Conservation (phyloP, 2,329 filamentous ascomycete species). For the Lachnellula arida region DNA sequence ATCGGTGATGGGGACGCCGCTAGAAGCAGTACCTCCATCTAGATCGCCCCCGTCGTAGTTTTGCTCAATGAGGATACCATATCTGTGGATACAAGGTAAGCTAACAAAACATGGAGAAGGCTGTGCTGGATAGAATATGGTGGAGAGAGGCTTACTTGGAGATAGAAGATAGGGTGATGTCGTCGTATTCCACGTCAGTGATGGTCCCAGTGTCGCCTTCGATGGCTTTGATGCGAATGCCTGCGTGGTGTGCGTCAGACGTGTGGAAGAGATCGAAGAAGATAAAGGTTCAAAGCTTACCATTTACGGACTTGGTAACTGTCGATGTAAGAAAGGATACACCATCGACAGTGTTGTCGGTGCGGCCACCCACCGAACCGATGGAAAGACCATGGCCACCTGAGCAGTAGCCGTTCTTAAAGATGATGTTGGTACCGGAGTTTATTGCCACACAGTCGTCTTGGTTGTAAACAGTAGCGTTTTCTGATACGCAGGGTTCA, state of each 20-base stretch:
- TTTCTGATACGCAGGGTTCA: background rate
- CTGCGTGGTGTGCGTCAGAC: slow-evolving; percentile 41
- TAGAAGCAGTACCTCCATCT: slow-evolving; percentile 37
- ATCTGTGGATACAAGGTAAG: slow-evolving; percentile 39
- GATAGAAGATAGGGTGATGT: slow-evolving; percentile 46
- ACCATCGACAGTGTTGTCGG: slow-evolving; percentile 47
- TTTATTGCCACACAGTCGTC: slow-evolving; percentile 56
- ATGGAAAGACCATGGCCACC: slow-evolving; percentile 46
- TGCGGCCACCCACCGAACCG: slow-evolving; percentile 52
- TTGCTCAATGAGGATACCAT: slow-evolving; percentile 52
- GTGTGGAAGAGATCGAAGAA: slow-evolving; percentile 15
- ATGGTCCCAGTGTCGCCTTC: slow-evolving; percentile 48
- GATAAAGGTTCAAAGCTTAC: slow-evolving; percentile 35
- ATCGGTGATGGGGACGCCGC: slow-evolving; percentile 46
- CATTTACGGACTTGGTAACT: slow-evolving; percentile 48
- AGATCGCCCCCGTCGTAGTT: slow-evolving; percentile 43
- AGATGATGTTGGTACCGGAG: slow-evolving; percentile 38
- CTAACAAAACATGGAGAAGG: slow-evolving; percentile 28
- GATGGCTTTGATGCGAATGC: slow-evolving; percentile 54
- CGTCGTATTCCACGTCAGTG: slow-evolving; percentile 45
- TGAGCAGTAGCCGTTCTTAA: slow-evolving; percentile 21
- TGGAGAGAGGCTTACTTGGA: slow-evolving; percentile 42
- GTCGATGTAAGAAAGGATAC: slow-evolving; percentile 45
- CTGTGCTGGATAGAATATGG: background rate
- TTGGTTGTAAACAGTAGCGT: slow-evolving; percentile 50